Evolutionary conservation across 352 stramenopile genomes (phyloP).

Genomic region (Pilasporangium apinafurcum): DNA sequence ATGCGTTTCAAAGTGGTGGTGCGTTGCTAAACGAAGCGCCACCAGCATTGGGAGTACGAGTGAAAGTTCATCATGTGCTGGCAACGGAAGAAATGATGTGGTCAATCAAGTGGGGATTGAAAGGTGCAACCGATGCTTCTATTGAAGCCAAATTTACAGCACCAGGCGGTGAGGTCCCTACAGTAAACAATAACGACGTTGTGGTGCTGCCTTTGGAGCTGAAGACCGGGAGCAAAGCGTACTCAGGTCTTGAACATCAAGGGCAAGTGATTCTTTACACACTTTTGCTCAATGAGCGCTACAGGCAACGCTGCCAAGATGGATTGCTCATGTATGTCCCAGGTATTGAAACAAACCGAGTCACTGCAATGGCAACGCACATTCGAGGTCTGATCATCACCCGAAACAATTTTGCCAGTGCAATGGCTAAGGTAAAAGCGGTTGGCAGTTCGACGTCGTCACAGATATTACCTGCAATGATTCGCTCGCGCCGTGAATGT

Average conservation of each 20-base stretch:
- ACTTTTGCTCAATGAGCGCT: slow-evolving; percentile 75
- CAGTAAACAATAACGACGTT: not conserved
- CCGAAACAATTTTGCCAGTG: slow-evolving; percentile 63
- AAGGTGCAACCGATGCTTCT: slow-evolving; percentile 70
- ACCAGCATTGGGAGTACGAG: slow-evolving; percentile 10
- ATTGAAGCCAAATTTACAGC: slow-evolving; percentile 36
- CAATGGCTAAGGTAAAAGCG: slow-evolving; percentile 51
- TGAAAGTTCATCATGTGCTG: slow-evolving; percentile 39
- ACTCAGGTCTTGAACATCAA: slow-evolving; percentile 45
- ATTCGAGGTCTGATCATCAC: slow-evolving; percentile 59
- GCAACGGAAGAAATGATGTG: slow-evolving; percentile 84
- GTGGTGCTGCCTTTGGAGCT: slow-evolving; percentile 74
- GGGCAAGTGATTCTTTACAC: slow-evolving; percentile 89
- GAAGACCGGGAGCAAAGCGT: slow-evolving; percentile 82
- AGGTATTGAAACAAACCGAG: slow-evolving; percentile 61
- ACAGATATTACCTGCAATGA: slow-evolving; percentile 66
- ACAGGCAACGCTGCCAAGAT: slow-evolving; percentile 47
- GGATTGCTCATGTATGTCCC: slow-evolving; percentile 70
- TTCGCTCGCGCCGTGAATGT: slow-evolving; percentile 61
- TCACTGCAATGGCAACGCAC: slow-evolving; percentile 47
- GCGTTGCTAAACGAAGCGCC: slow-evolving; percentile 32
- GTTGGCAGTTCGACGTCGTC: slow-evolving; percentile 35
- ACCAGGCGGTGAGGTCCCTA: not conserved
- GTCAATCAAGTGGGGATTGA: slow-evolving; percentile 80
- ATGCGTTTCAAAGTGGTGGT: slow-evolving; percentile 12